Percentiles rank a stretch among this genome's conserved stretches.
Evolutionary conservation across 139 green algal species (phyloP).

Genomic region (Klebsormidium nitens): DNA sequence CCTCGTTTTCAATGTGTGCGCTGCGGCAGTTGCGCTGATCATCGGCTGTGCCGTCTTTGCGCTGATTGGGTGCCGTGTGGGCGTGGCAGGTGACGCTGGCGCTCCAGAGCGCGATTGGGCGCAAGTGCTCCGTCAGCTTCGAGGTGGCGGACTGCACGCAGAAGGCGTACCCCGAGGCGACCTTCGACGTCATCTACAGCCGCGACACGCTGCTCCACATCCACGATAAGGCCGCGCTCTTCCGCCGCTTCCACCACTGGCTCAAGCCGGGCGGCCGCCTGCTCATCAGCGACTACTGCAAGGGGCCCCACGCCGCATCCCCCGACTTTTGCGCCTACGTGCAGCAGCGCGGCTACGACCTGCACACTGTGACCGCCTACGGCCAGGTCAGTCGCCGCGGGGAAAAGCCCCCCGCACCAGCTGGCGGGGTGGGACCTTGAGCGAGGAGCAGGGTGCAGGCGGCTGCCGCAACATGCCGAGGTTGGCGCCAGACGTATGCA

Average conservation of each 20-base stretch:
- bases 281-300: constrained; percentile 81
- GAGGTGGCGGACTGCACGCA: constrained; percentile 68
- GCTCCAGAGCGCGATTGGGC: constrained; percentile 30
- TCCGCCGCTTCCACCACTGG: constrained; percentile 52
- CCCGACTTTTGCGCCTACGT: constrained; percentile 66
- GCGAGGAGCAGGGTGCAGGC: too few relatives aligned
- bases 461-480: too few relatives aligned
- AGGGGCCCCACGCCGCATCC: constrained; percentile 19
- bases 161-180: constrained; percentile 35
- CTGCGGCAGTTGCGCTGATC: too few relatives aligned
- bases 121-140: constrained; percentile 55
- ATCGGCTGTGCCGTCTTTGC: too few relatives aligned
- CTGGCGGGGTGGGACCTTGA: too few relatives aligned
- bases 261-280: constrained; percentile 68
- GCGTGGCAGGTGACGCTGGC: constrained; percentile 28
- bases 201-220: constrained; percentile 77
- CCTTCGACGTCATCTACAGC: constrained; percentile 66
- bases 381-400: too few relatives aligned
- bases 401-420: too few relatives aligned
- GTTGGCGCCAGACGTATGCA: too few relatives aligned
- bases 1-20: too few relatives aligned
- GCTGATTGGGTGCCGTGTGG: too few relatives aligned
- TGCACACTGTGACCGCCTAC: constrained; percentile 44
- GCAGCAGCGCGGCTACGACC: constrained; percentile 54
- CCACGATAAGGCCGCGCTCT: constrained; percentile 64